Evolutionary conservation across 306 rosid genomes (phyloP).

Genomic region (Cicer pinnatifidum): DNA sequence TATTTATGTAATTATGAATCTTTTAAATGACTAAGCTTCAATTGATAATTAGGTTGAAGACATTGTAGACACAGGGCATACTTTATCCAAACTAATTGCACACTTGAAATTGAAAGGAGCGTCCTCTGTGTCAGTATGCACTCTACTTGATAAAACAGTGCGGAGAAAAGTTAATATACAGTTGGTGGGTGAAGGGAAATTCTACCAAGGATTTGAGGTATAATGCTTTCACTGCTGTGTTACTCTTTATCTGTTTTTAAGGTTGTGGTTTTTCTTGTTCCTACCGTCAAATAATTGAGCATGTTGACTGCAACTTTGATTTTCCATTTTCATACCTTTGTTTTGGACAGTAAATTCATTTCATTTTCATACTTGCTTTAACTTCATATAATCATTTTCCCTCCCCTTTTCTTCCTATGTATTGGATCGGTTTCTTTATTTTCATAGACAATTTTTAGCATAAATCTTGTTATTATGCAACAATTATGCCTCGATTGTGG

Average conservation of each 20-base stretch:
- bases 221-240: not conserved
- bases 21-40: not conserved
- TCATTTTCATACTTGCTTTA: conserved; percentile 5
- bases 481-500: not conserved
- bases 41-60: conserved; percentile 73
- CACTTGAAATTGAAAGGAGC: conserved; percentile 79
- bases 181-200: conserved; percentile 67
- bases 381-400: not conserved
- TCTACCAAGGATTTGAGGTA: conserved; percentile 81
- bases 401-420: not conserved
- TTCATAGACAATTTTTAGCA: conserved; percentile 1
- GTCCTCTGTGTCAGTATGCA: conserved; percentile 76
- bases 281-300: not conserved
- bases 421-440: not conserved
- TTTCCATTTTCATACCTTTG: not conserved
- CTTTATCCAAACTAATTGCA: conserved; percentile 57
- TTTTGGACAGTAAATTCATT: too few relatives aligned
- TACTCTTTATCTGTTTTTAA: not conserved
- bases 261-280: not conserved
- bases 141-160: conserved; percentile 82
- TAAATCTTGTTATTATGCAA: not conserved
- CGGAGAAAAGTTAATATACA: conserved; percentile 70
- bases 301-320: conserved; percentile 17
- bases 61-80: conserved; percentile 81
- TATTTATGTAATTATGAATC: not conserved